Percentiles rank a stretch among this genome's conserved stretches.
These are phyloP conservation scores for Eustoma russellianum DNA, from an alignment of 257 asterid species.

Conservation along the genomic window DNA sequence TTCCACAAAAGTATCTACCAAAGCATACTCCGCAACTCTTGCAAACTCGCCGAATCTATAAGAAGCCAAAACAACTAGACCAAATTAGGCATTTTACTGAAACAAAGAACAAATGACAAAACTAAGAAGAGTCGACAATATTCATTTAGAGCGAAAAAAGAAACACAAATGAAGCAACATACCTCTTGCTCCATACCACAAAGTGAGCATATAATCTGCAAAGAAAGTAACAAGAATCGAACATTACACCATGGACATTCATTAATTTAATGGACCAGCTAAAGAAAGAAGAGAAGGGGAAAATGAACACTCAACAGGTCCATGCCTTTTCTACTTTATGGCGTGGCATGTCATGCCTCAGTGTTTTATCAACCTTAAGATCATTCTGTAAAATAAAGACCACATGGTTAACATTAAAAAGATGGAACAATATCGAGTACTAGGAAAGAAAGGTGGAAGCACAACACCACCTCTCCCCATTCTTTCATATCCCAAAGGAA, in stretches of 20 bases:
- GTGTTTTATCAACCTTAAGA: constrained; percentile 42
- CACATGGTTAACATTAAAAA: not conserved
- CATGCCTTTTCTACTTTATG: constrained; percentile 60
- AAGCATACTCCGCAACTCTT: constrained; percentile 73
- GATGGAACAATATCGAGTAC: too few relatives aligned
- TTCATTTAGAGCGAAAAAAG: not conserved
- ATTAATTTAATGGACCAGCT: not conserved
- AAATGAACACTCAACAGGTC: not conserved
- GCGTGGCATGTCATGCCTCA: constrained; percentile 76
- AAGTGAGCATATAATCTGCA: constrained; percentile 76
- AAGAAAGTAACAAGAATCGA: constrained; percentile 5
- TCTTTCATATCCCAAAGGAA: too few relatives aligned
- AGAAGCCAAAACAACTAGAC: not conserved
- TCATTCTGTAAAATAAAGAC: constrained; percentile 34
- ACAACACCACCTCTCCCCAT: too few relatives aligned
- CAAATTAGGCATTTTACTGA: not conserved
- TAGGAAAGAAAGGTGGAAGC: too few relatives aligned
- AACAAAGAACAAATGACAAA: not conserved
- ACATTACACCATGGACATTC: constrained; percentile 1
- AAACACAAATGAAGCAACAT: constrained; percentile 11
- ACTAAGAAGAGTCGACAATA: too few relatives aligned
- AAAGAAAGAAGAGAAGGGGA: constrained; percentile 1
- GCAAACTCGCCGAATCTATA: constrained; percentile 70
- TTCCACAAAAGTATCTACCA: constrained; percentile 68
- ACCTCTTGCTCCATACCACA: constrained; percentile 92